Conservation (phyloP, 2,329 filamentous ascomycete genomes). For the Didymella keratinophila region DNA sequence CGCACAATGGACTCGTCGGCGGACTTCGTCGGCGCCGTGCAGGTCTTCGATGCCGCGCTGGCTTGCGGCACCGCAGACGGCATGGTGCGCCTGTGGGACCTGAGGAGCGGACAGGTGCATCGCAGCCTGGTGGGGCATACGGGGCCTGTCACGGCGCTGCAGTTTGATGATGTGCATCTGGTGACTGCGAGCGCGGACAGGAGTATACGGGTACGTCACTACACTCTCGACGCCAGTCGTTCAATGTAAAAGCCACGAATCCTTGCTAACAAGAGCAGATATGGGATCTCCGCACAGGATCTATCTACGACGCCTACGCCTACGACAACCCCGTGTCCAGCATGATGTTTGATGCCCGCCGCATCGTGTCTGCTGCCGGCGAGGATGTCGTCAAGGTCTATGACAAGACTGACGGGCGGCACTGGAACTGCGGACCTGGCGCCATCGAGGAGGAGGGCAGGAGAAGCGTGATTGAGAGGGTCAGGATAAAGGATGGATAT, state of each 20-base stretch:
- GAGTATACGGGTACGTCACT: slow-evolving; percentile 82
- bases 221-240: background rate
- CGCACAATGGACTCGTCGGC: slow-evolving; percentile 72
- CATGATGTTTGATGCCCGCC: slow-evolving; percentile 95
- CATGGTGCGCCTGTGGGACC: slow-evolving; percentile 96
- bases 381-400: slow-evolving; percentile 98
- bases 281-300: slow-evolving; percentile 96
- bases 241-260: background rate
- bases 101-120: slow-evolving; percentile 96
- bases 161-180: slow-evolving; percentile 95
- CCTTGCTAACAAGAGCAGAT: slow-evolving; percentile 68
- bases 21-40: slow-evolving; percentile 92
- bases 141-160: slow-evolving; percentile 88
- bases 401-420: slow-evolving; percentile 92
- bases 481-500: slow-evolving; percentile 93
- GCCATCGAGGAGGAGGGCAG: slow-evolving; percentile 71
- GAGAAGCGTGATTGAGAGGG: slow-evolving; percentile 71
- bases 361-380: slow-evolving; percentile 88
- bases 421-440: slow-evolving; percentile 95
- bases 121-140: slow-evolving; percentile 95
- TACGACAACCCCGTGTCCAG: slow-evolving; percentile 91
- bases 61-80: slow-evolving; percentile 97
- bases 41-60: slow-evolving; percentile 94
- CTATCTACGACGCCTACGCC: slow-evolving; percentile 93
- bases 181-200: slow-evolving; percentile 92